A percentile compares a stretch with the other conserved stretches of the same genome.
Evolutionary conservation across 192 early-diverging fungal species (phyloP).

Genomic region (Backusella circina): DNA sequence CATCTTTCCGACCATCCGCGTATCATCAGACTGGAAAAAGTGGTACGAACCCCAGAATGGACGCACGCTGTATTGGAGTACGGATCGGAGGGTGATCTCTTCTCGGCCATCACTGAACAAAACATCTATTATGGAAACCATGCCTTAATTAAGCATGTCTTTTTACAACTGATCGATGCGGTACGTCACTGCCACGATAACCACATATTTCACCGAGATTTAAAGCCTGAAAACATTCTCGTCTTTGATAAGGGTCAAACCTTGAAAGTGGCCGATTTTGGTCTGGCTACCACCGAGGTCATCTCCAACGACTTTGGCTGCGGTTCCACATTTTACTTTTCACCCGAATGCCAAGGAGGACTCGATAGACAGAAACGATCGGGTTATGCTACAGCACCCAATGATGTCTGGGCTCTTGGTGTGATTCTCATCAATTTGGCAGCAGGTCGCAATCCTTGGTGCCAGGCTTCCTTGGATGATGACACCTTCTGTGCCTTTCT

Average conservation of each 20-base stretch:
- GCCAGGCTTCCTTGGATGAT: slow-evolving; percentile 65
- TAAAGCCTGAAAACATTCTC: slow-evolving; percentile 83
- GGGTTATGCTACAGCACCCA: slow-evolving; percentile 62
- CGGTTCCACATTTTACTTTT: slow-evolving; percentile 66
- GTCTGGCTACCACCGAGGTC: slow-evolving; percentile 79
- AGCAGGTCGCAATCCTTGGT: slow-evolving; percentile 81
- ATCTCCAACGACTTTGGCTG: slow-evolving; percentile 85
- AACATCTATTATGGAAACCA: slow-evolving; percentile 74
- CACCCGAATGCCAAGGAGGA: slow-evolving; percentile 67
- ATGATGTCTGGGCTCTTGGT: slow-evolving; percentile 88
- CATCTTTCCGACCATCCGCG: slow-evolving; percentile 64
- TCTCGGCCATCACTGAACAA: slow-evolving; percentile 86
- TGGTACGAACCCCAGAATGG: slow-evolving; percentile 64
- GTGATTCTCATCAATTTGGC: slow-evolving; percentile 88
- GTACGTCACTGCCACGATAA: slow-evolving; percentile 69
- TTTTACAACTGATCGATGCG: slow-evolving; percentile 84
- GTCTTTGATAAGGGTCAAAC: slow-evolving; percentile 54
- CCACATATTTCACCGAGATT: slow-evolving; percentile 87
- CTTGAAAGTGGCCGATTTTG: slow-evolving; percentile 91
- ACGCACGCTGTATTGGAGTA: slow-evolving; percentile 72
- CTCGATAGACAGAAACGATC: slow-evolving; percentile 32
- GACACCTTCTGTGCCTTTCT: slow-evolving; percentile 74
- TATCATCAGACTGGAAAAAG: slow-evolving; percentile 61
- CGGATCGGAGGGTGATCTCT: slow-evolving; percentile 91
- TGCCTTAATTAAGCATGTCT: slow-evolving; percentile 71